phyloP scores from a whole-genome alignment of 2,329 filamentous ascomycete species.

The Neoscytalidium dimidiatum region DNA sequence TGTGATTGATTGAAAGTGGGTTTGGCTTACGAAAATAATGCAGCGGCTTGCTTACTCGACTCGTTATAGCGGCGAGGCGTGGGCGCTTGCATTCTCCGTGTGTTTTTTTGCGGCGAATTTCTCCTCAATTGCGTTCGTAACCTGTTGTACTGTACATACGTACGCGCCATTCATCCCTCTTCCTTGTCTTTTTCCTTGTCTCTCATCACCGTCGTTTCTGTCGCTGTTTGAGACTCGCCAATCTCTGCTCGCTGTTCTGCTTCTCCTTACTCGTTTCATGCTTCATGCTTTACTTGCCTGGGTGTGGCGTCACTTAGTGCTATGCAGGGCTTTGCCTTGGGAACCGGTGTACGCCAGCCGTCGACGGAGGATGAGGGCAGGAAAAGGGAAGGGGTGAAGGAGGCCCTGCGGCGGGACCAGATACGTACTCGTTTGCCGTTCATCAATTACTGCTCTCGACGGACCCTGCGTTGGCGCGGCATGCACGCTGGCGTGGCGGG shows the following conservation, averaged over 20 bases:
- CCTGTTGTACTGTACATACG: too few species aligned
- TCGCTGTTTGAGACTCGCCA: neutral
- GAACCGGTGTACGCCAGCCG: too few species aligned
- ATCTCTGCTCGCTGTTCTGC: too few species aligned
- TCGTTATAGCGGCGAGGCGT: neutral
- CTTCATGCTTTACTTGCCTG: neutral
- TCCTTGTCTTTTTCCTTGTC: neutral
- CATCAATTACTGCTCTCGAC: neutral
- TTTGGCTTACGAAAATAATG: too few species aligned
- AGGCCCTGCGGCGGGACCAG: too few species aligned
- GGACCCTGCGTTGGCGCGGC: neutral
- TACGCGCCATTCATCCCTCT: too few species aligned
- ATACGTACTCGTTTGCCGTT: too few species aligned
- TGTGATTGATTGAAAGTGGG: too few species aligned
- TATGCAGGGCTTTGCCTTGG: neutral
- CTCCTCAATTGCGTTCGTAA: neutral
- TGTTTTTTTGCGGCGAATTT: neutral
- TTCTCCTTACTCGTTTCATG: neutral
- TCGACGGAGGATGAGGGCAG: too few species aligned
- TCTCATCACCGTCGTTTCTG: neutral
- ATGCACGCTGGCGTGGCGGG: neutral
- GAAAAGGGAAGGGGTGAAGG: too few species aligned
- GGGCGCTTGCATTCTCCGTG: neutral
- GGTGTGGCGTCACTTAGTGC: neutral
- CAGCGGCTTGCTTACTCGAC: neutral